Evolutionary conservation across 495 filamentous ascomycete species (phyloP).

Genomic region (Aspergillus panamensis): DNA sequence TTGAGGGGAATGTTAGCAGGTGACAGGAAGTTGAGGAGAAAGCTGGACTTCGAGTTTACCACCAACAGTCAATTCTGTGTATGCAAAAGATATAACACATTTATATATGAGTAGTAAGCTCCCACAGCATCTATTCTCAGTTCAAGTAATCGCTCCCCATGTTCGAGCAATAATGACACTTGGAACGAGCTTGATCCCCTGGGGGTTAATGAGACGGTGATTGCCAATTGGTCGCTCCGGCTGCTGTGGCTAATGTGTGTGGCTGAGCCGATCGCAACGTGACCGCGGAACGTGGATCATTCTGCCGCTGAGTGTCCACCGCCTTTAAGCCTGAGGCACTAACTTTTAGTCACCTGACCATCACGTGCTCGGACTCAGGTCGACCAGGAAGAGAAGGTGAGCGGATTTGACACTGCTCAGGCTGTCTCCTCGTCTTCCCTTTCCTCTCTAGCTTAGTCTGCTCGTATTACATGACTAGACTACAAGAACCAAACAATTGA

Average conservation of each 20-base stretch:
- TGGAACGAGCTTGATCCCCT: neutral
- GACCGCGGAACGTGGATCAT: neutral
- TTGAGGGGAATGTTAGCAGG: slow-evolving; percentile 2
- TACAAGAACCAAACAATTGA: neutral
- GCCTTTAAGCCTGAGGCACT: neutral
- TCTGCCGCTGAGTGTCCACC: neutral
- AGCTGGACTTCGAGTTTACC: slow-evolving; percentile 11
- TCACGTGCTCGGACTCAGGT: too few species aligned
- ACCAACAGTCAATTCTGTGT: slow-evolving; percentile 13
- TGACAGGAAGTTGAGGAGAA: neutral
- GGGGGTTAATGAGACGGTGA: neutral
- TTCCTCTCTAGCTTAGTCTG: neutral
- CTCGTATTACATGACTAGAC: neutral
- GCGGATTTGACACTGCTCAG: too few species aligned
- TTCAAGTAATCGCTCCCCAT: neutral
- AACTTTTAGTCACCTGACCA: neutral
- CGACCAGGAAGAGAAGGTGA: too few species aligned
- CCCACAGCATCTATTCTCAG: neutral
- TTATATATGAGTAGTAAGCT: neutral
- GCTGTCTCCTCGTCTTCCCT: neutral
- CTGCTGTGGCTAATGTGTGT: neutral
- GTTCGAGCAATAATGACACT: neutral
- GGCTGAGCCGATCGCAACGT: neutral
- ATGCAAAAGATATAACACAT: neutral
- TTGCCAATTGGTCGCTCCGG: neutral